Base-by-base conservation (phyloP, 805 yeast genomes). In the Saccharomycopsis babjevae region DNA sequence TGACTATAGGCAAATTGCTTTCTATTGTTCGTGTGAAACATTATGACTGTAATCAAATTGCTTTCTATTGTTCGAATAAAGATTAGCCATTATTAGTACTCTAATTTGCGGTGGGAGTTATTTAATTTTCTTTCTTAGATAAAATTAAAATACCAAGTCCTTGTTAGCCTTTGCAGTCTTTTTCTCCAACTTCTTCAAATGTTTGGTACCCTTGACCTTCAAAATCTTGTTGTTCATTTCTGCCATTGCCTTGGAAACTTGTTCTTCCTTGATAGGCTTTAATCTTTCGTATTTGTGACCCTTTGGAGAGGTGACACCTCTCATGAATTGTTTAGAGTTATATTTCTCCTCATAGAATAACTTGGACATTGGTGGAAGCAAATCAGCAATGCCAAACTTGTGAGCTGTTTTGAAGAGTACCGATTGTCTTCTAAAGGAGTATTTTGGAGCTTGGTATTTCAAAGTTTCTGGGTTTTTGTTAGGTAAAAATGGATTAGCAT, bases 401-500 rank as follows among this genome's bases (percentile, higher is more conserved):
- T 82, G 79, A 1, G 97, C 97, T 69, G 87, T 73, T 73, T 92
- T 92, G 78, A 80, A 90, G 59, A 92, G 75, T 65, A 86, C 96
- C 20, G 92, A 83, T 68, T 89, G 91, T 68, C 93, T 82, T 74
- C 97, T 82, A 68, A 85, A 76, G 8, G 96, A 88, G 73, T 82
- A 88, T 66, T 83, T 79, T 30, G 97, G 89, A 62, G 83, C 83
- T 68, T 89, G 96, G 75, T 85, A 83, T 67, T 75, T 78, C n/a
- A 86, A 82, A 25, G 96, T 89, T 25, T 86, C 81, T 22, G 96
- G 90, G 71, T 91, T 91, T 68, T 81, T 86, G 72, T 89, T 91
- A 28, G 96, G 86, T 60, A 89, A 72, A 72, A 92, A 92, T 59
- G 97, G 97, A 73, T 92, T 92, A 67, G 91, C 88, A 63, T 82